phyloP scores from a whole-genome alignment of 768 basidiomycete species.

The Naematelia aurantialba region DNA sequence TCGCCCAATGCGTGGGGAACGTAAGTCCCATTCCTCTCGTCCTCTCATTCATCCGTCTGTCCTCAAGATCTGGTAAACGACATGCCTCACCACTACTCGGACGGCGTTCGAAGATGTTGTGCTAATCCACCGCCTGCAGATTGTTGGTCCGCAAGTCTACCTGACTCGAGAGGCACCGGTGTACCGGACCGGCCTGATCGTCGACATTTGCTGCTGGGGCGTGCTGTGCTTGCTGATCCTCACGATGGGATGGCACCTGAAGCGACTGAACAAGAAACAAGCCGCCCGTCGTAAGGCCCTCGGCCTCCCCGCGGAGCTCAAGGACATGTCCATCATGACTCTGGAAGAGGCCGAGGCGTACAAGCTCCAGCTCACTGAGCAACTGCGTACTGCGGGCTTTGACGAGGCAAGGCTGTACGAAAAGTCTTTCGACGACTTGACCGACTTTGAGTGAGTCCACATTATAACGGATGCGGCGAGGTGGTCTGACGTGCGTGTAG shows the following conservation, averaged over 20 bases:
- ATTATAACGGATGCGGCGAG: too few relatives aligned
- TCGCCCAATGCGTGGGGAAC: conserved; percentile 1
- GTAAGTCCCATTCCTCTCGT: not conserved
- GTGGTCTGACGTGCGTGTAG: too few relatives aligned
- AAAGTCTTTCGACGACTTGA: conserved; percentile 28
- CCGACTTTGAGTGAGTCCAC: conserved; percentile 22
- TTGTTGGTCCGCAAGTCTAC: conserved; percentile 44
- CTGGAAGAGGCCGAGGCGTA: conserved; percentile 39
- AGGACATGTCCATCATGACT: conserved; percentile 43
- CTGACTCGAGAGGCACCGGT: conserved; percentile 29
- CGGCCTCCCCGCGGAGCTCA: conserved; percentile 34
- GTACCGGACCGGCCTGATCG: conserved; percentile 40
- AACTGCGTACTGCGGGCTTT: conserved; percentile 2
- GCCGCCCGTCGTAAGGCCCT: conserved; percentile 32
- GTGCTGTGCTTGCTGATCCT: conserved; percentile 32
- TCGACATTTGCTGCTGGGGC: conserved; percentile 41
- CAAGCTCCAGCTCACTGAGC: conserved; percentile 29
- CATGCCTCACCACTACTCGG: too few relatives aligned
- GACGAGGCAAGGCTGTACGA: conserved; percentile 19
- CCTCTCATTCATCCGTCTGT: not conserved
- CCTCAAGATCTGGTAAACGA: not conserved
- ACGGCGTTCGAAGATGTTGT: too few relatives aligned
- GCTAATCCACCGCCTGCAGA: not conserved
- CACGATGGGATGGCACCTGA: conserved; percentile 42
- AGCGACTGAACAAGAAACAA: conserved; percentile 36